These are phyloP conservation scores for Cystofilobasidium capitatum DNA, from an alignment of 768 basidiomycete genomes.

Conservation along the genomic window DNA sequence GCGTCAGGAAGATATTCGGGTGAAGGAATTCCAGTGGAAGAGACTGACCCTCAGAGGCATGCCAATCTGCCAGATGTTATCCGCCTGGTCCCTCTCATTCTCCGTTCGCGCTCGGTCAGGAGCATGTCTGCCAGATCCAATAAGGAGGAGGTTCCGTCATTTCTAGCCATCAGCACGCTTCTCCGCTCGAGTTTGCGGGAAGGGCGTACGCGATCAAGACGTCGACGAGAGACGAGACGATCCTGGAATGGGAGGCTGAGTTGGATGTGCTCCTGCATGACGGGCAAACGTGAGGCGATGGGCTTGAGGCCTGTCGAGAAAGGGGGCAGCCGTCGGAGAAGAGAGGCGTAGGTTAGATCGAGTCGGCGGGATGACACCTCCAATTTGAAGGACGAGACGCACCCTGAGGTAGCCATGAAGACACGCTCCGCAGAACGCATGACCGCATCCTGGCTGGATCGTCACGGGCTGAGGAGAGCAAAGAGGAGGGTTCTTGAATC, in stretches of 20 bases:
- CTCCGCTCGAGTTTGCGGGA: too few relatives aligned
- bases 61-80: slow-evolving; percentile 14
- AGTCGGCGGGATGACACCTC: not conserved
- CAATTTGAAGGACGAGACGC: not conserved
- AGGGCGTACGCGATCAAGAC: slow-evolving; percentile 18
- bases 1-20: too few relatives aligned
- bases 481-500: not conserved
- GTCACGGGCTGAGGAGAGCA: slow-evolving; percentile 5
- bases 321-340: not conserved
- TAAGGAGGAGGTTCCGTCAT: not conserved
- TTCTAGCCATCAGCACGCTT: not conserved
- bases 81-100: slow-evolving; percentile 19
- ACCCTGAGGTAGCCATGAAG: slow-evolving; percentile 6
- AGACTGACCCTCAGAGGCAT: slow-evolving; percentile 6
- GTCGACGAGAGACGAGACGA: slow-evolving; percentile 8
- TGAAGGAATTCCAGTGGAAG: not conserved
- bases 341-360: too few relatives aligned
- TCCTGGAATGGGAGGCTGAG: slow-evolving; percentile 12
- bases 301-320: not conserved
- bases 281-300: slow-evolving; percentile 10
- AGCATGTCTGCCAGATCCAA: slow-evolving; percentile 4
- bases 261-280: slow-evolving; percentile 8
- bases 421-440: slow-evolving; percentile 19
- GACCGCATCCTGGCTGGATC: slow-evolving; percentile 13
- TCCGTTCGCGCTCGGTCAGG: slow-evolving; percentile 14